Percentiles rank a stretch among this genome's conserved stretches.
Evolutionary conservation across 805 yeast genomes (phyloP).

Genomic region (Wickerhamiella azyma): DNA sequence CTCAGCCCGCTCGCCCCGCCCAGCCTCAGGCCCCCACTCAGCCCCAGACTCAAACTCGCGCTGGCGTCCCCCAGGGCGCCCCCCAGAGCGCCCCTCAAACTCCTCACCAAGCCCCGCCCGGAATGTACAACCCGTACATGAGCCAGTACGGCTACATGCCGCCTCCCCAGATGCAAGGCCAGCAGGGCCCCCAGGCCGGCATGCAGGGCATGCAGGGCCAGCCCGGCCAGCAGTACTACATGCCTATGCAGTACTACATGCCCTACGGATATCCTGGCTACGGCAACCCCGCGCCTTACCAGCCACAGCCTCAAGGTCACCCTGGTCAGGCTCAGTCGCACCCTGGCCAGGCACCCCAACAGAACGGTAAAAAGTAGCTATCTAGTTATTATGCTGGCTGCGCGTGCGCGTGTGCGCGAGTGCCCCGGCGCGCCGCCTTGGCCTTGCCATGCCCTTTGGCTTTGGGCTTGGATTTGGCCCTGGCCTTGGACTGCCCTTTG

Average conservation of each 20-base stretch:
- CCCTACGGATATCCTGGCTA: constrained; percentile 10
- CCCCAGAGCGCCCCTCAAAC: neutral
- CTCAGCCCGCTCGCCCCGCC: neutral
- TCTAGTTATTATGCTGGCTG: neutral
- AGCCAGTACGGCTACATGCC: constrained; percentile 7
- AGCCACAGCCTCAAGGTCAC: neutral
- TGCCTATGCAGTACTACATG: constrained; percentile 13
- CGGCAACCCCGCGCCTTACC: constrained; percentile 5
- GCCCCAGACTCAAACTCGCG: neutral
- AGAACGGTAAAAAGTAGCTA: neutral
- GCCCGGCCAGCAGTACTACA: constrained; percentile 1
- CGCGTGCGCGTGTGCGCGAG: no score
- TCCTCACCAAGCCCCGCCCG: neutral
- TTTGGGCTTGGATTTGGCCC: no score
- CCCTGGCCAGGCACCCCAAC: no score
- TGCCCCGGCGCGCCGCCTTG: no score
- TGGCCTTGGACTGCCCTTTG: no score
- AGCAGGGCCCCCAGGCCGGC: neutral
- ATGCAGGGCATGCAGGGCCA: no score
- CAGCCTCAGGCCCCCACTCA: neutral
- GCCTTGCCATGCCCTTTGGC: no score
- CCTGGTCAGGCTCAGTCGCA: neutral
- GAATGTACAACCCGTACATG: neutral
- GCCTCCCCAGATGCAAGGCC: constrained; percentile 7
- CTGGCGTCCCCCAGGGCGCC: neutral